Base-by-base conservation (phyloP, 768 basidiomycete species). In the Russula foetens region DNA sequence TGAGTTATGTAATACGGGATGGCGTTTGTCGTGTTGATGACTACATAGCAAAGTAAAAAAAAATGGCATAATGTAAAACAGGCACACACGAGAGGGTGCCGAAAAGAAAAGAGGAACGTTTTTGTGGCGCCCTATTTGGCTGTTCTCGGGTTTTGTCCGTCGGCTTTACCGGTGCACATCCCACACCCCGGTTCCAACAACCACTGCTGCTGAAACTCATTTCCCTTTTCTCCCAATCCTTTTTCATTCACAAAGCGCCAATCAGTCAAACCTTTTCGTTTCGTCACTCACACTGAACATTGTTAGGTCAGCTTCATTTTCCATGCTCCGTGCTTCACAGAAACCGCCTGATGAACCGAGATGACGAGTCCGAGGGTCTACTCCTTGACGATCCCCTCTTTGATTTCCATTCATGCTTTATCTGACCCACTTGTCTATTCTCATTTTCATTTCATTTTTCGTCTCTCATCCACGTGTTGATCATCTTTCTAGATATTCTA, bases 401-500 rank as follows among this genome's bases (percentile, higher is more conserved):
- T 11, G n/a, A 76, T 88, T 50, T 88, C 90, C 90, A 92, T 93
- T 93, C 91, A 93, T 92, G 91, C 90, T 78, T 86, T 78, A 2
- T 76, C 91, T 92, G 91, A 92, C 74, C 68, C 67, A n/a, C n/a
- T 35, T 35, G 2, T 35, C 31, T 35, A 35, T 35, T 35, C 4
- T 33, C 31, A 33, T 33, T 44, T 12, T 39, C 28, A 23, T 70
- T 56, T 69, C 29, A 58, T 60, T 57, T 67, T 51, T 66, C 63
- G 64, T 59, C 49, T 31, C 15, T 50, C 58, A 24, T 21, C 19
- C 54, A 54, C 56, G 58, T 57, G 28, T 67, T 71, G 38, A 67
- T 52, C n/a, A 24, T 45, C n/a, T 38, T 26, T 50, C 39, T 12
- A 59, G 58, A 59, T n/a, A n/a, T 43, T 17, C 44, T 5, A 28